Evolutionary conservation across 2,329 filamentous ascomycete genomes (phyloP).

Genomic region (Cytospora mali): DNA sequence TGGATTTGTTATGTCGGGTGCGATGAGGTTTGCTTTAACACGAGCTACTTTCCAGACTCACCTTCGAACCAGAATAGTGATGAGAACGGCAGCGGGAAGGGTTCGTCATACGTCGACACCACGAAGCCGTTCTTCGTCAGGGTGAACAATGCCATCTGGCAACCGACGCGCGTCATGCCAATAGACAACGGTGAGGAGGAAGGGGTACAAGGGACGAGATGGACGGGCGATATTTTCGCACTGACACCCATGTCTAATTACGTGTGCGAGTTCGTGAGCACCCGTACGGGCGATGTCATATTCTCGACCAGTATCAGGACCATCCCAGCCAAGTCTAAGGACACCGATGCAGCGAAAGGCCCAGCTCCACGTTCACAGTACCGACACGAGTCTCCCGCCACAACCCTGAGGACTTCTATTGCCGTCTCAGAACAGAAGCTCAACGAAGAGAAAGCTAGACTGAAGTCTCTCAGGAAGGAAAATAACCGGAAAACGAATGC

Average conservation of each 20-base stretch:
- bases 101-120: conserved; percentile 59
- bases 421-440: conserved; percentile 71
- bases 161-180: conserved; percentile 70
- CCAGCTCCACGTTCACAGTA: conserved; percentile 59
- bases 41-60: conserved; percentile 58
- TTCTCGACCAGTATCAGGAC: conserved; percentile 75
- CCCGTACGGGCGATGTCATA: conserved; percentile 64
- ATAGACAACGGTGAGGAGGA: conserved; percentile 43
- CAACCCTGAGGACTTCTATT: conserved; percentile 76
- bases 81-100: conserved; percentile 42
- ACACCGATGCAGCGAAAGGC: conserved; percentile 41
- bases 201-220: conserved; percentile 52
- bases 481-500: conserved; percentile 70
- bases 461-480: conserved; percentile 74
- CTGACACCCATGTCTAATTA: conserved; percentile 75
- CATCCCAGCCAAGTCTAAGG: conserved; percentile 50
- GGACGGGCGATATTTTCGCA: conserved; percentile 72
- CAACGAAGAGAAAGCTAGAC: conserved; percentile 66
- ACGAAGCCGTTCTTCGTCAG: conserved; percentile 78
- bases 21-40: conserved; percentile 77
- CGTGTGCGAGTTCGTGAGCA: conserved; percentile 76
- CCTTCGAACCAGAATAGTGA: conserved; percentile 32
- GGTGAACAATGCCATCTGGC: conserved; percentile 79
- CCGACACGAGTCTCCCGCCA: conserved; percentile 74
- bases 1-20: conserved; percentile 81